phyloP scores from a whole-genome alignment of 1,139 yeast genomes.

The Petasospora fabianii region DNA sequence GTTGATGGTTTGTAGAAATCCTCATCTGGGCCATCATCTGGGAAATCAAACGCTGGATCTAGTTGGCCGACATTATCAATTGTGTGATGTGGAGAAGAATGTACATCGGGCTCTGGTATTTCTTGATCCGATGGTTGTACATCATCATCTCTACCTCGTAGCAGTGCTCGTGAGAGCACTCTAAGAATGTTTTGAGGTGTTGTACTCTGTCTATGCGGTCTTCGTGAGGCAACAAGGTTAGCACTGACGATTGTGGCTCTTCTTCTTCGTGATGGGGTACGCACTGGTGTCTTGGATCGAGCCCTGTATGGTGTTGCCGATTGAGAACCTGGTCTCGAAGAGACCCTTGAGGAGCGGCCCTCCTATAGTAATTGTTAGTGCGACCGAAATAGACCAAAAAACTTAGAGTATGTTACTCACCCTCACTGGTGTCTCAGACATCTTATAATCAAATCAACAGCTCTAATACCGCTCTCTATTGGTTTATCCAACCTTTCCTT shows the following conservation, averaged over 20 bases:
- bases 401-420: constrained; percentile 23
- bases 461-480: too few species aligned
- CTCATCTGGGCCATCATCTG: constrained; percentile 5
- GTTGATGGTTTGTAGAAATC: constrained; percentile 6
- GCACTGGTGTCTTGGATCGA: constrained; percentile 19
- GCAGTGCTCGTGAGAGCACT: constrained; percentile 21
- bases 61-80: not conserved
- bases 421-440: constrained; percentile 28
- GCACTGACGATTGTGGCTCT: constrained; percentile 25
- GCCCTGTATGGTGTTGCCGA: constrained; percentile 17
- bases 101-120: too few species aligned
- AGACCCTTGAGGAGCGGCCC: constrained; percentile 6
- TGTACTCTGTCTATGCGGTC: constrained; percentile 17
- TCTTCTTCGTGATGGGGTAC: constrained; percentile 26
- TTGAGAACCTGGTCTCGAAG: constrained; percentile 11
- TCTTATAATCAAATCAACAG: too few species aligned
- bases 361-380: constrained; percentile 8
- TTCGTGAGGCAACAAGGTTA: constrained; percentile 21
- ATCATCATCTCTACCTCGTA: constrained; percentile 10
- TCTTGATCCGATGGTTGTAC: not conserved
- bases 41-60: not conserved
- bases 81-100: too few species aligned
- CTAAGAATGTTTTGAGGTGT: constrained; percentile 24
- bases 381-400: not conserved
- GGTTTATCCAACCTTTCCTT: too few species aligned